Evolutionary conservation across 495 filamentous ascomycete genomes (phyloP).

Genomic region (Talaromyces adpressus): DNA sequence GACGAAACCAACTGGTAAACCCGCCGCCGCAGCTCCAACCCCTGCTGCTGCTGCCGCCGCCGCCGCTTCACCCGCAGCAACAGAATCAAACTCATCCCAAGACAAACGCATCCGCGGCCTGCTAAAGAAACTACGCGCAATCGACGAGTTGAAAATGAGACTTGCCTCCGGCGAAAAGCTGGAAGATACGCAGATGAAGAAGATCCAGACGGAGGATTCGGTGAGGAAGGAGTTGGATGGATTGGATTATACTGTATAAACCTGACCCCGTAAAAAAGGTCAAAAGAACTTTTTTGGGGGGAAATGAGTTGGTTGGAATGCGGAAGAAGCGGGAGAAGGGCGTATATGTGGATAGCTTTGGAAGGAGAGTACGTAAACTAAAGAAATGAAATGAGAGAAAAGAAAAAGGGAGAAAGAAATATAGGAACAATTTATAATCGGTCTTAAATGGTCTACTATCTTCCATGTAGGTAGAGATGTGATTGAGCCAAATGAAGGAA

Average conservation of each 20-base stretch:
- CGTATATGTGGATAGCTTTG: background rate
- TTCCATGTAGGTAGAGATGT: no score
- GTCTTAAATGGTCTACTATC: no score
- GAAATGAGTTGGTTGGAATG: background rate
- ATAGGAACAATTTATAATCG: background rate
- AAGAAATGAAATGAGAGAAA: background rate
- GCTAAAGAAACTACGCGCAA: slow-evolving; percentile 94
- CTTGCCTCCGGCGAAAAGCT: slow-evolving; percentile 90
- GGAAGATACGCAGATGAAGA: slow-evolving; percentile 97
- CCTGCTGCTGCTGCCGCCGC: slow-evolving; percentile 11
- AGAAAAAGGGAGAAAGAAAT: background rate
- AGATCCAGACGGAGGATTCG: slow-evolving; percentile 80
- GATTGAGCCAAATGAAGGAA: no score
- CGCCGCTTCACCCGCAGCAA: slow-evolving; percentile 14
- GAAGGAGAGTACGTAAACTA: background rate
- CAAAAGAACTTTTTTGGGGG: background rate
- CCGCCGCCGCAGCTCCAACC: slow-evolving; percentile 3
- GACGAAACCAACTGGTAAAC: slow-evolving; percentile 14
- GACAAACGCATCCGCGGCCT: slow-evolving; percentile 88
- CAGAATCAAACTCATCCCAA: slow-evolving; percentile 38
- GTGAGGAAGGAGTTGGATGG: slow-evolving; percentile 74
- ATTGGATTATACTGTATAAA: slow-evolving; percentile 47
- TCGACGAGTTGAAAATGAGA: slow-evolving; percentile 96
- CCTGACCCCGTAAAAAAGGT: background rate
- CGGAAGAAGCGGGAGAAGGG: background rate